Conservation (phyloP, 164 flowering plant genomes). For the Chloranthus sessilifolius region DNA sequence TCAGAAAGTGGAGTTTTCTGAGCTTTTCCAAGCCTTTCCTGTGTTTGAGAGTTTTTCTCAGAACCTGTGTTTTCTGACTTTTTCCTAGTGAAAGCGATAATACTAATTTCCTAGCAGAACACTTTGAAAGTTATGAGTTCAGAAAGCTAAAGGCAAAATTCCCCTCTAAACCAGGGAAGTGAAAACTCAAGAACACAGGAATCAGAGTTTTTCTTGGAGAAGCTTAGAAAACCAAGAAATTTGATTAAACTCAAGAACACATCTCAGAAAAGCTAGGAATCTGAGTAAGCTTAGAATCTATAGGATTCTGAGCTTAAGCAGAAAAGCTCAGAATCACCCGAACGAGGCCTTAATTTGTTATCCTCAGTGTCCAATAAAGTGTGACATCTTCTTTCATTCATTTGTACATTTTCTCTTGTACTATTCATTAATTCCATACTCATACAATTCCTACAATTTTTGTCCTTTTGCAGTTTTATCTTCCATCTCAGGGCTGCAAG, state of each 20-base stretch:
- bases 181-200: no score
- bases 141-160: background rate
- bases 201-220: no score
- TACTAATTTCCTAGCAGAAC: background rate
- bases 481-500: slow-evolving; percentile 54
- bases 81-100: background rate
- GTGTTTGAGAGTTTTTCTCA: no score
- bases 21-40: no score
- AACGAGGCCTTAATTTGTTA: background rate
- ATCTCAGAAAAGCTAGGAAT: no score
- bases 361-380: background rate
- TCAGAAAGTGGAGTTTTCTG: no score
- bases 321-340: background rate
- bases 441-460: slow-evolving; percentile 1
- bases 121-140: background rate
- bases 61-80: no score
- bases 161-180: no score
- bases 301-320: background rate
- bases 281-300: no score
- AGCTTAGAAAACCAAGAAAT: no score
- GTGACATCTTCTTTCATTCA: background rate
- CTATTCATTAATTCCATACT: background rate
- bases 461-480: slow-evolving; percentile 49
- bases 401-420: background rate
- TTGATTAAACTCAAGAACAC: no score